Evolutionary conservation across 2,329 filamentous ascomycete genomes (phyloP), one percentile per base, ranked within the genome.

Genomic region (Nothopassalora personata): DNA sequence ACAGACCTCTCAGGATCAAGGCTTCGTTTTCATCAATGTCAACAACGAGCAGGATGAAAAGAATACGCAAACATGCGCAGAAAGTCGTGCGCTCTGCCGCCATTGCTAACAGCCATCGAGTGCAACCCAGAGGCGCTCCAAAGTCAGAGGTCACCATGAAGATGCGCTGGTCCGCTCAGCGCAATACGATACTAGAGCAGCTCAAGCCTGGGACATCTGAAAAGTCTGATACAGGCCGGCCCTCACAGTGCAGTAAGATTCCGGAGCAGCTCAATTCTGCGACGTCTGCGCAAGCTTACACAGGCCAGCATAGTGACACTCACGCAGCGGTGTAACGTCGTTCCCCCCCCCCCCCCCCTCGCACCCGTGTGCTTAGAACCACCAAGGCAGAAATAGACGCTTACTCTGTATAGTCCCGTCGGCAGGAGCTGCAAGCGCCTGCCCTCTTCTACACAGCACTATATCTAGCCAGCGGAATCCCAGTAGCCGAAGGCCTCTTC

Each of bases 401-500:
- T 1, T 67, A 67, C 30, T 60, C 62, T 8, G 27, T 57, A 11
- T 67, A 62, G 65, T 62, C 60, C 3, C 53, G 64, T 33, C 49
- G 60, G n/a, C 60, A 63, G 43, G 64, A 66, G 50, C 57, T 47
- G 18, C 36, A 54, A 47, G 65, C 66, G 55, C 65, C 64, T 23
- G 65, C 61, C 4, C 45, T 67, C 2, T 67, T 61, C 48, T 67
- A 67, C 45, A 65, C 64, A 4, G 59, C 62, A 5, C 59, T 67
- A 1, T 65, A 63, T 23, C 53, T 67, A 3, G 65, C 65, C 11
- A 66, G 64, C 28, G 65, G 65, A 10, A 67, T 65, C 8, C 64
- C 65, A 0, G 62, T 64, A 3, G 62, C 62, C 5, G 60, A 64
- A 57, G 62, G 62, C 13, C 55, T 61, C 19, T 64, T 64, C 31